Conservation (phyloP, 176 grass and related monocot genomes). For the Avena sativa region DNA sequence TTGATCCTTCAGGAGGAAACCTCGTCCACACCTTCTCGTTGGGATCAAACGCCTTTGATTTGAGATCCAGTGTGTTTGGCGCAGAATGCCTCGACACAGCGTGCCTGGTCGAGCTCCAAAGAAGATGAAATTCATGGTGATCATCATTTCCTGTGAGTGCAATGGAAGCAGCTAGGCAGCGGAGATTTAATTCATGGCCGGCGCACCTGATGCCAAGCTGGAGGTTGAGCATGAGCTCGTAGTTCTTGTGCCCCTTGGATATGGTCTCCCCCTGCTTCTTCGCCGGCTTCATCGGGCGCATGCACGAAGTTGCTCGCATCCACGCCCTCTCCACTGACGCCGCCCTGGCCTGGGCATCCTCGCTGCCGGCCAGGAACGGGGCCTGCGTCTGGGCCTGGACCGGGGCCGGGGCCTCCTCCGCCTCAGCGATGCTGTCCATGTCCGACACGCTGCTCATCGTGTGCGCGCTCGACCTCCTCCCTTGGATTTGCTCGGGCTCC, state of each 20-base stretch:
- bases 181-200: background rate
- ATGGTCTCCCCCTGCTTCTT: conserved; percentile 91
- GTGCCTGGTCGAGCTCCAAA: conserved; percentile 50
- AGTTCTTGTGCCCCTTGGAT: conserved; percentile 89
- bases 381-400: background rate
- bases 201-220: conserved; percentile 85
- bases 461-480: conserved; percentile 45
- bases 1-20: conserved; percentile 86
- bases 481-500: conserved; percentile 33
- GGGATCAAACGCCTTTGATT: conserved; percentile 82
- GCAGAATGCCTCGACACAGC: conserved; percentile 74
- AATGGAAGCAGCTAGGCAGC: background rate
- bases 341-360: conserved; percentile 15
- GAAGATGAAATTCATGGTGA: background rate
- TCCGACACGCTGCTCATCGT: conserved; percentile 57
- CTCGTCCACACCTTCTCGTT: conserved; percentile 94
- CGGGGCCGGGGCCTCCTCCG: conserved; percentile 1
- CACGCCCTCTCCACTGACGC: conserved; percentile 26
- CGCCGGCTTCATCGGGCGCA: conserved; percentile 26
- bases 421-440: conserved; percentile 29
- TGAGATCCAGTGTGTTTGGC: conserved; percentile 65
- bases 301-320: conserved; percentile 25
- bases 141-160: background rate
- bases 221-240: conserved; percentile 94
- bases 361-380: background rate